Conservation (phyloP, 176 grass and related monocot genomes). For the Tillandsia leiboldiana region DNA sequence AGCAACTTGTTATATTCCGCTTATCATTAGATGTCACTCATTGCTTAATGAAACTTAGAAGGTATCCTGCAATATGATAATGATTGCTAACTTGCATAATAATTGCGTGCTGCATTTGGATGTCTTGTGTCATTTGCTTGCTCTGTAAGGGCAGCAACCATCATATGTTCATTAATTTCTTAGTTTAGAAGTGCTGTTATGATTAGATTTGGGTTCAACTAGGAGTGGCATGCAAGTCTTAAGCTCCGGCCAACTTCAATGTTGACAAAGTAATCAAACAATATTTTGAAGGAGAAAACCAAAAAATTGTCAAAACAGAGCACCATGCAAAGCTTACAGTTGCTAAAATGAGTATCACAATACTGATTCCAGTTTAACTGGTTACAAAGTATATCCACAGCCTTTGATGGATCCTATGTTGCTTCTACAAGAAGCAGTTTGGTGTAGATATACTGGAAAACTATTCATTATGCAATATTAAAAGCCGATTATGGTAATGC, state of each 20-base stretch:
- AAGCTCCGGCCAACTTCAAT: background rate
- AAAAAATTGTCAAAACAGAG: no score
- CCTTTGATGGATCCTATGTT: no score
- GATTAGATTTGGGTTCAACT: background rate
- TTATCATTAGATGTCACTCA: background rate
- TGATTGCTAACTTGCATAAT: background rate
- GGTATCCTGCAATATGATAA: background rate
- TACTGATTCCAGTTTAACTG: no score
- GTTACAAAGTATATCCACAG: no score
- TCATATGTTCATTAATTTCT: conserved; percentile 1
- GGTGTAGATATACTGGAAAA: no score
- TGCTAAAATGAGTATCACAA: no score
- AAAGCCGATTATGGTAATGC: no score
- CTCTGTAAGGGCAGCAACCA: background rate
- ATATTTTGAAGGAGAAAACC: no score
- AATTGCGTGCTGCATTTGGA: background rate
- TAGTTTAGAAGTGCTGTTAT: background rate
- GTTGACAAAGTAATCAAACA: no score
- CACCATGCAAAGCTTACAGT: no score
- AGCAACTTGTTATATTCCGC: background rate
- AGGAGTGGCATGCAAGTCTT: background rate
- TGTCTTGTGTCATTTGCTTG: background rate
- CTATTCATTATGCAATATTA: no score
- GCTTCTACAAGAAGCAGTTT: no score
- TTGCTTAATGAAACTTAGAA: background rate